Conservation (phyloP, 2,329 filamentous ascomycete genomes). For the Ceratocystis destructans region DNA sequence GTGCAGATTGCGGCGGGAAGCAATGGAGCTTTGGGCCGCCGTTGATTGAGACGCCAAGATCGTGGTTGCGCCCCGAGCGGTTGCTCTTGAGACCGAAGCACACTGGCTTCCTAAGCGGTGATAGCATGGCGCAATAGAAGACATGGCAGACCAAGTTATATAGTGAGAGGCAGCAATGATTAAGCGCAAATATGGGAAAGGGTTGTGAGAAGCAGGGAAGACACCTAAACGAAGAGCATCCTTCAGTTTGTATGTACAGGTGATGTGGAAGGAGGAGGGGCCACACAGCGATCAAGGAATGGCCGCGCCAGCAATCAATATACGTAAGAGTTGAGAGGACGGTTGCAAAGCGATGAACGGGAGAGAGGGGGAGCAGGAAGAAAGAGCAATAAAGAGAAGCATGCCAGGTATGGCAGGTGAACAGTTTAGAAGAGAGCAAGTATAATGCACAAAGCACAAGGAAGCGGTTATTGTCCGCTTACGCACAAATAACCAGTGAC, state of each 20-base stretch:
- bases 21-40: neutral
- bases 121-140: constrained; percentile 10
- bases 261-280: neutral
- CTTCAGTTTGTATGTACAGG: neutral
- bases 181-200: neutral
- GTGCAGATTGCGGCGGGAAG: neutral
- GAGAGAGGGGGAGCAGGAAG: no score
- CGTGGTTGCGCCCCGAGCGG: neutral
- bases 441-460: no score
- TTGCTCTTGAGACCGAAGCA: neutral
- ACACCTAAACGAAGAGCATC: neutral
- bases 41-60: neutral
- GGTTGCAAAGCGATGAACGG: no score
- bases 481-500: no score
- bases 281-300: neutral
- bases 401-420: no score
- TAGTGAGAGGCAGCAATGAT: neutral
- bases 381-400: no score
- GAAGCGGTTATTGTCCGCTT: no score
- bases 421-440: no score
- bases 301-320: neutral
- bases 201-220: neutral
- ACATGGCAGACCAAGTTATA: neutral
- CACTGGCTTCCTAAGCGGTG: constrained; percentile 1
- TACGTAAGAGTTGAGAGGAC: neutral